Conservation (phyloP, 2,329 filamentous ascomycete genomes). For the Fusarium sp. region DNA sequence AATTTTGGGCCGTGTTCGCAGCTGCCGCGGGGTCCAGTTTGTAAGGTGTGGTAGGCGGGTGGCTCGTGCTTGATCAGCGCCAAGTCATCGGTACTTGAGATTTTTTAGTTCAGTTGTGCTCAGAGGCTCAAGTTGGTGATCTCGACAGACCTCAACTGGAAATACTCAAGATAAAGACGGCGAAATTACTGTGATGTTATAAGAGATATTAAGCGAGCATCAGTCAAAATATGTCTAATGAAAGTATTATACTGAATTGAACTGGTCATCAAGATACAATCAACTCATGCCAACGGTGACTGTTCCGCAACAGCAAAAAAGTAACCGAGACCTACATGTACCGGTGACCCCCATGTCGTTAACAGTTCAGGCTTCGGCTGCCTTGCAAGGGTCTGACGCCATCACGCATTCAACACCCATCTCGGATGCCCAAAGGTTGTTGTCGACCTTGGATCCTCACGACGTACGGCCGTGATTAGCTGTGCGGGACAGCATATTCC, state of each 20-base stretch:
- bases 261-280: not conserved
- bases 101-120: not conserved
- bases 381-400: constrained; percentile 41
- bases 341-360: constrained; percentile 24
- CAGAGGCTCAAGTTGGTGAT: not conserved
- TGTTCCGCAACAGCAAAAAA: not conserved
- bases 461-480: constrained; percentile 37
- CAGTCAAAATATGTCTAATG: too few species aligned
- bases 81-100: constrained; percentile 25
- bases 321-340: constrained; percentile 16
- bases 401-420: constrained; percentile 39
- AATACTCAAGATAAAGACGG: not conserved
- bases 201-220: not conserved
- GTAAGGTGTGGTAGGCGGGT: constrained; percentile 6
- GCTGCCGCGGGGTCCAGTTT: constrained; percentile 32
- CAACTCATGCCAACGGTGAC: not conserved
- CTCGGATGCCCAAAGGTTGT: constrained; percentile 18
- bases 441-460: constrained; percentile 34
- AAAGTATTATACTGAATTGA: not conserved
- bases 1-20: constrained; percentile 31
- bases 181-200: not conserved
- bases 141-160: not conserved
- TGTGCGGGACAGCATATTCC: constrained; percentile 25
- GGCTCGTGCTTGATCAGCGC: constrained; percentile 32
- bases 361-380: constrained; percentile 13